Conservation (phyloP, 2,329 filamentous ascomycete species). For the Rutstroemia sp. region DNA sequence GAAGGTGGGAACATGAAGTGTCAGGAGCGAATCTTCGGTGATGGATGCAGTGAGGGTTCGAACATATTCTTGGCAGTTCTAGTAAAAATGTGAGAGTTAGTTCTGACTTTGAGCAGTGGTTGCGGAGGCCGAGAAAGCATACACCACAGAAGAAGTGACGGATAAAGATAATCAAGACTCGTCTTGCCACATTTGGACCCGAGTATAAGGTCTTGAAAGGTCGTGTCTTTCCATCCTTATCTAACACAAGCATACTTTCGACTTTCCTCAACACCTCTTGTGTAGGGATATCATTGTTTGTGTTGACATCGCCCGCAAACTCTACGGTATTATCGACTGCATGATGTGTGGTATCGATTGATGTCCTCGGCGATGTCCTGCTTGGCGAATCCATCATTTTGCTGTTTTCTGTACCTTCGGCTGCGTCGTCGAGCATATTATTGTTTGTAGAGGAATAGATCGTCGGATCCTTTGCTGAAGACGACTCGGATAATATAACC, state of each 20-base stretch:
- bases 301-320: constrained; percentile 49
- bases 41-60: constrained; percentile 26
- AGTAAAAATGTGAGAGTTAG: background rate
- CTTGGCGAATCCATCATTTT: background rate
- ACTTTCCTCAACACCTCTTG: constrained; percentile 42
- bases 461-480: too few species aligned
- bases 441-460: background rate
- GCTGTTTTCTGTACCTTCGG: background rate
- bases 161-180: constrained; percentile 32
- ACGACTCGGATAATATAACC: constrained; percentile 3
- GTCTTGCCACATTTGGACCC: constrained; percentile 27
- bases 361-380: constrained; percentile 4
- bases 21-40: constrained; percentile 25
- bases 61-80: constrained; percentile 32
- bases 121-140: constrained; percentile 10
- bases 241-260: constrained; percentile 31
- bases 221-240: constrained; percentile 25
- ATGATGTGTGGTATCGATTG: constrained; percentile 11
- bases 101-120: background rate
- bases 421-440: background rate
- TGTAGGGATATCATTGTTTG: constrained; percentile 48
- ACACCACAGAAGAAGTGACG: constrained; percentile 34
- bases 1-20: constrained; percentile 27
- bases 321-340: constrained; percentile 34
- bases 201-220: constrained; percentile 30